Conservation (phyloP, 495 filamentous ascomycete species). For the Glonium stellatum region DNA sequence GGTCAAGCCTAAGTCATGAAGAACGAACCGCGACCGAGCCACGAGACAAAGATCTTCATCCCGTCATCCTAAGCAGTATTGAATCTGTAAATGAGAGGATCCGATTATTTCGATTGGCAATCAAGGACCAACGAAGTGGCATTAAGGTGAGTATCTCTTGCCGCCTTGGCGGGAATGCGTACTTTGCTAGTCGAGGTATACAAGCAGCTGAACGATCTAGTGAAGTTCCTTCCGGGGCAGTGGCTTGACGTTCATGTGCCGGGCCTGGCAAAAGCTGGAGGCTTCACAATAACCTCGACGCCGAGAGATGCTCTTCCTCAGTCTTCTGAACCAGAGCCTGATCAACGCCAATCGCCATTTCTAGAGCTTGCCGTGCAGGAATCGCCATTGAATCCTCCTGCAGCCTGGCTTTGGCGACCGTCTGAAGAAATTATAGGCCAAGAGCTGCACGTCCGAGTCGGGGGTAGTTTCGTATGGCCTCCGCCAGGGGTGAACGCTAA, state of each 20-base stretch:
- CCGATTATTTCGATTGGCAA: conserved; percentile 15
- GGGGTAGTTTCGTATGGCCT: conserved; percentile 76
- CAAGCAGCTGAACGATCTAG: conserved; percentile 19
- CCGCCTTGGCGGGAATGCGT: neutral
- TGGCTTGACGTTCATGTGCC: conserved; percentile 84
- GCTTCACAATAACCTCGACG: conserved; percentile 81
- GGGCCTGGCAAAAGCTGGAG: conserved; percentile 58
- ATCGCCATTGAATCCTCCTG: conserved; percentile 59
- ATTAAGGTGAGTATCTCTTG: conserved; percentile 21
- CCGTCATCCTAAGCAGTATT: conserved; percentile 18
- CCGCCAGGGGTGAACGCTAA: conserved; percentile 41
- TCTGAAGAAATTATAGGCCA: conserved; percentile 48
- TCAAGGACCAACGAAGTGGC: conserved; percentile 15
- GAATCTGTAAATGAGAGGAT: conserved; percentile 41
- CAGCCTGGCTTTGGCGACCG: conserved; percentile 67
- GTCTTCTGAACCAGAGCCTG: conserved; percentile 5
- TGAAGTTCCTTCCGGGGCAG: conserved; percentile 73
- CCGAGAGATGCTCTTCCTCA: conserved; percentile 38
- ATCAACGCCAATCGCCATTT: conserved; percentile 38
- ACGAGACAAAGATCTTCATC: conserved; percentile 45
- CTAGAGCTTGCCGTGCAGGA: conserved; percentile 70
- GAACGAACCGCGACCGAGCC: conserved; percentile 68
- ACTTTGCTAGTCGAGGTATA: neutral
- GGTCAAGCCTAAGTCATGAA: conserved; percentile 37
- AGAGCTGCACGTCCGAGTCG: conserved; percentile 60